Conservation (phyloP, 1,284 basidiomycete genomes). For the Leccinum subspadiceum region DNA sequence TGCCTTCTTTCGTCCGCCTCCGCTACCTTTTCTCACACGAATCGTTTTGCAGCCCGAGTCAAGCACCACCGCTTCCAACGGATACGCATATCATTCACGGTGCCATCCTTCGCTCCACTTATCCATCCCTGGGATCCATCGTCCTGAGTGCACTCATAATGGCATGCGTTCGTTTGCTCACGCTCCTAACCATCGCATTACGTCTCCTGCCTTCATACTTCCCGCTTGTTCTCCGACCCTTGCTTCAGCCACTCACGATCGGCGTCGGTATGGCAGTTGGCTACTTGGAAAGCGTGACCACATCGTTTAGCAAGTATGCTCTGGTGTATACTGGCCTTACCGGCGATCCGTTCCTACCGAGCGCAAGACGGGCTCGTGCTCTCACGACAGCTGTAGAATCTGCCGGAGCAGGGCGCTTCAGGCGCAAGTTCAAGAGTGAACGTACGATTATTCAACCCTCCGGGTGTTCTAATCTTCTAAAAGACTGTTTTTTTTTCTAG, state of each 20-base stretch:
- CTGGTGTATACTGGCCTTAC: conserved; percentile 86
- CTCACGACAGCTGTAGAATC: conserved; percentile 50
- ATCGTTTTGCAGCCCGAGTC: conserved; percentile 41
- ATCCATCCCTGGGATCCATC: conserved; percentile 80
- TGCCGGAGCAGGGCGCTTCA: conserved; percentile 34
- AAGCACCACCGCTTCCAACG: conserved; percentile 48
- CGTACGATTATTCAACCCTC: conserved; percentile 39
- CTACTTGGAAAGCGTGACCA: conserved; percentile 62
- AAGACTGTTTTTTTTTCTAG: conserved; percentile 34
- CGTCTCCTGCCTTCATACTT: conserved; percentile 58
- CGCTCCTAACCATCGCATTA: conserved; percentile 48
- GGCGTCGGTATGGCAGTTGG: conserved; percentile 46
- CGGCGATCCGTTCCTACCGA: conserved; percentile 79
- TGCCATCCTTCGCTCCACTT: conserved; percentile 75
- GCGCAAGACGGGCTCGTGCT: conserved; percentile 66
- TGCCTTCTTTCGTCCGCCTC: neutral
- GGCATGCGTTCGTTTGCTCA: conserved; percentile 60
- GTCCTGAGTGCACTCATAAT: conserved; percentile 76
- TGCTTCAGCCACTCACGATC: conserved; percentile 41
- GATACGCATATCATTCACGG: conserved; percentile 75
- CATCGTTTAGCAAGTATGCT: conserved; percentile 79
- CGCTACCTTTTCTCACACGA: conserved; percentile 2
- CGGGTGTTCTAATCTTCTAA: neutral
- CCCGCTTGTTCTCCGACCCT: conserved; percentile 39
- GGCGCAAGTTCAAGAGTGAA: conserved; percentile 53